Evolutionary conservation across 2,329 filamentous ascomycete genomes (phyloP).

Genomic region (Akanthomyces dipterigenus): DNA sequence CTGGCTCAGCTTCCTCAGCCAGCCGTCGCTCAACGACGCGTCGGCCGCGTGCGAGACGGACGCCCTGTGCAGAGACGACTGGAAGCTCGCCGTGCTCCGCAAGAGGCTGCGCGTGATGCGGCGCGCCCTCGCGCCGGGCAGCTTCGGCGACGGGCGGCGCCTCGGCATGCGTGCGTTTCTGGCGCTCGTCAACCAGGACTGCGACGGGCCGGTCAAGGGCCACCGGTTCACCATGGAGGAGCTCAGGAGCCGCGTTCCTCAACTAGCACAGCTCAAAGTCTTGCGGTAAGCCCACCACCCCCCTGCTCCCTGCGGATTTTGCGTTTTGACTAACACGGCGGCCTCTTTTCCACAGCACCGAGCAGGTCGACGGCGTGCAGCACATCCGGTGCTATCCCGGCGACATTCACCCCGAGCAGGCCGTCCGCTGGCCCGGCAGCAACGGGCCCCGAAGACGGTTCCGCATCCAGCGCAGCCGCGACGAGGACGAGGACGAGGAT

Average conservation of each 20-base stretch:
- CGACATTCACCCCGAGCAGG: slow-evolving; percentile 18
- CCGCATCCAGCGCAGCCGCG: not conserved
- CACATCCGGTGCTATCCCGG: slow-evolving; percentile 2
- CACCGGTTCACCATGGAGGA: slow-evolving; percentile 20
- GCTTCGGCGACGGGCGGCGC: not conserved
- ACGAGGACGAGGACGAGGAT: not conserved
- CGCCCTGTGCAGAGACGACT: not conserved
- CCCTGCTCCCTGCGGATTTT: not conserved
- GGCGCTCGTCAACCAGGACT: slow-evolving; percentile 18
- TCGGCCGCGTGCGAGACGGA: not conserved
- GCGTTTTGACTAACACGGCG: not conserved
- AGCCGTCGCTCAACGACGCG: slow-evolving; percentile 11
- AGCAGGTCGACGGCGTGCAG: not conserved
- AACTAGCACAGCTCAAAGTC: slow-evolving; percentile 7
- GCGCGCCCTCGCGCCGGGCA: not conserved
- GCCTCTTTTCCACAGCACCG: not conserved
- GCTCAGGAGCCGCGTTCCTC: slow-evolving; percentile 10
- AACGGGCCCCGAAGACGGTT: not conserved
- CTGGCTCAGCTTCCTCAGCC: slow-evolving; percentile 26
- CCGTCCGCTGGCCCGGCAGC: slow-evolving; percentile 15
- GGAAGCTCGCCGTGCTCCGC: not conserved
- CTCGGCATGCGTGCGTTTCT: slow-evolving; percentile 17
- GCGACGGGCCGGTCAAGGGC: slow-evolving; percentile 14
- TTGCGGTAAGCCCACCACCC: slow-evolving; percentile 14
- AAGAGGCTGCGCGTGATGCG: not conserved